Base-by-base conservation (phyloP, 192 early-diverging fungal genomes). In the Coemansia asiatica region DNA sequence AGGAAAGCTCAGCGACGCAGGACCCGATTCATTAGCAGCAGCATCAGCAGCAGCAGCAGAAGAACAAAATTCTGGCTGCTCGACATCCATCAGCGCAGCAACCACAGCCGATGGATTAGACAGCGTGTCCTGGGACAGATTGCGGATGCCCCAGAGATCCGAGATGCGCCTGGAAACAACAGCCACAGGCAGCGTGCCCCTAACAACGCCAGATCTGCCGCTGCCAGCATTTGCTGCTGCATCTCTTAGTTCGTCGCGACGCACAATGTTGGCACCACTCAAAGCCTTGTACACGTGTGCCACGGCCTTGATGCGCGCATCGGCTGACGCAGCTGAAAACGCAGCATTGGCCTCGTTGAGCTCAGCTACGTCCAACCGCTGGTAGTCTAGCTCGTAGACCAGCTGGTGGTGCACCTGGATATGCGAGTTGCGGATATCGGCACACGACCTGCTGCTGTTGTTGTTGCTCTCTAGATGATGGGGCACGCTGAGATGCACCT, bases 321-420 rank as follows among this genome's bases (percentile, higher is more conserved):
- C 61, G 1, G 55, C 31, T 10, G 61, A 56, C 53, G 55, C 46
- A 1, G 49, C 23, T 7, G 60, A 29, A 2, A 54, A 27, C 21
- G 51, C 25, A 27, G 44, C 49, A 16, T 50, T 46, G 47, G 16
- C 22, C 55, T 58, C 36, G 38, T 50, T 33, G 33, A 36, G 31
- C 36, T 61, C 46, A 21, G 28, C 35, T 6, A 22, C 44, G 13
- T 12, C 18, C 6, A 27, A 25, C 49, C 35, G 22, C 47, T 57
- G 58, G 56, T 79, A 80, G 46, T 71, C 65, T n/a, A 80, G 61
- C 28, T 64, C 65, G 38, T 80, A 80, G 23, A 66, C 71, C 16
- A 80, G 64, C 66, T 80, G 77, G 62, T 80, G 77, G 48, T 74
- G 77, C 0, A 80, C 46, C 36, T 80, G 77, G 33, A 80, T 67